phyloP scores from a whole-genome alignment of 345 rosid species.

The Hypericum androsaemum region DNA sequence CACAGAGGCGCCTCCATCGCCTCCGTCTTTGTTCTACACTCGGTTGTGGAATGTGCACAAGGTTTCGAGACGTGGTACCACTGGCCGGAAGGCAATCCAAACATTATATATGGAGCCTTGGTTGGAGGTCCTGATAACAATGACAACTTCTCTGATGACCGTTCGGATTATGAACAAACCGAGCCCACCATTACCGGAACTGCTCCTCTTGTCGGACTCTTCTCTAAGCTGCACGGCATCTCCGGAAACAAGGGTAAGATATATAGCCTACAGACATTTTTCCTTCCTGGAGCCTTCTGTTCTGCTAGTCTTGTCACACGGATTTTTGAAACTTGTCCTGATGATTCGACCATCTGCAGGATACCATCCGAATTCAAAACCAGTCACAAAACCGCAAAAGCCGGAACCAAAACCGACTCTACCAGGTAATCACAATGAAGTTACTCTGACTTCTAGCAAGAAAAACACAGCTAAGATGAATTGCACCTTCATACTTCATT shows the following conservation, averaged over 20 bases:
- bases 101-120: conserved; percentile 15
- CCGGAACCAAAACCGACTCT: neutral
- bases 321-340: too few species aligned
- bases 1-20: conserved; percentile 28
- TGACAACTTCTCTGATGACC: conserved; percentile 19
- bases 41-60: conserved; percentile 15
- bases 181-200: conserved; percentile 17
- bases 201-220: conserved; percentile 21
- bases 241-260: conserved; percentile 6
- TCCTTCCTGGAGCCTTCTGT: too few species aligned
- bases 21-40: conserved; percentile 10
- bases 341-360: conserved; percentile 14
- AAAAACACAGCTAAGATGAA: too few species aligned
- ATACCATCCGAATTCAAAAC: conserved; percentile 18
- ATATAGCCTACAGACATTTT: too few species aligned
- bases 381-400: conserved; percentile 19
- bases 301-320: too few species aligned
- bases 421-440: too few species aligned
- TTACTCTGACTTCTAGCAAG: too few species aligned
- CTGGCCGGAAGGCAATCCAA: conserved; percentile 9
- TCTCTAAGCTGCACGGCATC: conserved; percentile 18
- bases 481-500: too few species aligned
- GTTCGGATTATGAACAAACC: conserved; percentile 20
- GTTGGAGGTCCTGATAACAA: conserved; percentile 27
- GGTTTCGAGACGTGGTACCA: conserved; percentile 25